Conservation (phyloP, 2,329 filamentous ascomycete species). For the Fusarium avenaceum region DNA sequence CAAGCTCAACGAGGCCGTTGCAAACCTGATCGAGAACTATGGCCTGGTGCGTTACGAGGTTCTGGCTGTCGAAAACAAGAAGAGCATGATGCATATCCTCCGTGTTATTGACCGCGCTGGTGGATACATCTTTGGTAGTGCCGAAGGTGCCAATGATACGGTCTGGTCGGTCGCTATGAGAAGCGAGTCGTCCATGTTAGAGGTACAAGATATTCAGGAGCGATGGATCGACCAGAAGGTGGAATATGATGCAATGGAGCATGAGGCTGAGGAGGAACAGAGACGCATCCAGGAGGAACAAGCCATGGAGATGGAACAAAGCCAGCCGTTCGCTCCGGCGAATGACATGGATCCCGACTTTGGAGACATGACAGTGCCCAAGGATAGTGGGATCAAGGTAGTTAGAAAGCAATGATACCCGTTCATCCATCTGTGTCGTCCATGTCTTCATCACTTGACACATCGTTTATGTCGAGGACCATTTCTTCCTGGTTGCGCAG, state of each 20-base stretch:
- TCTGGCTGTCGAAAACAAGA: slow-evolving; percentile 94
- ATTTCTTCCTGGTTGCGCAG: slow-evolving; percentile 53
- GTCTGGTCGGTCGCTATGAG: slow-evolving; percentile 98
- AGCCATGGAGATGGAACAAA: slow-evolving; percentile 55
- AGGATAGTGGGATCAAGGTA: slow-evolving; percentile 78
- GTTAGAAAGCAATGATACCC: slow-evolving; percentile 72
- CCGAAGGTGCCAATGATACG: slow-evolving; percentile 92
- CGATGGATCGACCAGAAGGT: slow-evolving; percentile 94
- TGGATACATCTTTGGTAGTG: slow-evolving; percentile 91
- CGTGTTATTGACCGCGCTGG: slow-evolving; percentile 91
- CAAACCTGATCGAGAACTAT: slow-evolving; percentile 89
- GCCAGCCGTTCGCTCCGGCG: slow-evolving; percentile 41
- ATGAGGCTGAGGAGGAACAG: slow-evolving; percentile 80
- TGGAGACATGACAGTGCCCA: slow-evolving; percentile 65
- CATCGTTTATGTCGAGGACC: slow-evolving; percentile 60
- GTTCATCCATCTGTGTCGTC: slow-evolving; percentile 60
- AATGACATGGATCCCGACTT: slow-evolving; percentile 61
- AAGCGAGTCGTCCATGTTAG: slow-evolving; percentile 78
- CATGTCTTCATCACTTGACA: slow-evolving; percentile 61
- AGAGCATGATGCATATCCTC: slow-evolving; percentile 93
- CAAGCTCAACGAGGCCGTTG: slow-evolving; percentile 86
- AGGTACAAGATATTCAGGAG: slow-evolving; percentile 92
- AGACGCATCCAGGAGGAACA: slow-evolving; percentile 62
- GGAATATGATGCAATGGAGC: slow-evolving; percentile 85
- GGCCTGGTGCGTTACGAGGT: slow-evolving; percentile 93